Evolutionary conservation across 805 yeast species (phyloP).

Genomic region (Candida bentonensis): DNA sequence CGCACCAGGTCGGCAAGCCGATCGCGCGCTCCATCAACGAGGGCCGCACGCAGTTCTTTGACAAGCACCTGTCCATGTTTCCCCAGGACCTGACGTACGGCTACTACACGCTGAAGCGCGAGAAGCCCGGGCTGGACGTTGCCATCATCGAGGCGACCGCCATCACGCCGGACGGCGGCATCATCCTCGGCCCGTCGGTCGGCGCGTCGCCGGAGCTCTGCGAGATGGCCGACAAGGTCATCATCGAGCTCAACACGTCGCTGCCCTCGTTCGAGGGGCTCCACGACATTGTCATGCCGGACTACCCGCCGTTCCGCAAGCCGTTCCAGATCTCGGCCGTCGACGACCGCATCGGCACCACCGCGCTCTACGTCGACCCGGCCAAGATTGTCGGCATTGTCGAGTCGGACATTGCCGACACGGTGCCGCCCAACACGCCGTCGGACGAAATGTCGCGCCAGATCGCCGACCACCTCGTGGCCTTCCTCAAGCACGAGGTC

Average conservation of each 20-base stretch:
- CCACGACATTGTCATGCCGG: constrained; percentile 90
- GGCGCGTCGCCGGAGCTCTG: constrained; percentile 95
- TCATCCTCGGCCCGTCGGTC: constrained; percentile 97
- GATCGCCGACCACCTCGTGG: constrained; percentile 77
- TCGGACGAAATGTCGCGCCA: constrained; percentile 67
- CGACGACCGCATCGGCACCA: constrained; percentile 56
- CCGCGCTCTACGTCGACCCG: constrained; percentile 79
- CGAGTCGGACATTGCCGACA: constrained; percentile 64
- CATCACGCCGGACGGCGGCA: constrained; percentile 84
- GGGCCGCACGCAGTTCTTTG: constrained; percentile 79
- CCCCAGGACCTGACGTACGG: constrained; percentile 98
- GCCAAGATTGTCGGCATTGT: constrained; percentile 81
- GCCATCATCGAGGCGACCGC: constrained; percentile 95
- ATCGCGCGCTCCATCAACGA: constrained; percentile 81
- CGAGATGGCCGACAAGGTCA: constrained; percentile 70
- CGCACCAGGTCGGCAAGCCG: constrained; percentile 97
- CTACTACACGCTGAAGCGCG: constrained; percentile 38
- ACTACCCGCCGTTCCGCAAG: constrained; percentile 75
- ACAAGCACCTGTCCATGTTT: constrained; percentile 94
- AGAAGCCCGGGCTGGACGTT: constrained; percentile 51
- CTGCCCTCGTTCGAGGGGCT: constrained; percentile 93
- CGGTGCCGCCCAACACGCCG: constrained; percentile 80
- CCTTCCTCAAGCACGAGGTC: constrained; percentile 81
- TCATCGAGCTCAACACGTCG: constrained; percentile 85
- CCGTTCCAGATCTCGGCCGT: constrained; percentile 80